Evolutionary conservation across 2,329 filamentous ascomycete species (phyloP).

Genomic region (Paraconiothyrium sp.): DNA sequence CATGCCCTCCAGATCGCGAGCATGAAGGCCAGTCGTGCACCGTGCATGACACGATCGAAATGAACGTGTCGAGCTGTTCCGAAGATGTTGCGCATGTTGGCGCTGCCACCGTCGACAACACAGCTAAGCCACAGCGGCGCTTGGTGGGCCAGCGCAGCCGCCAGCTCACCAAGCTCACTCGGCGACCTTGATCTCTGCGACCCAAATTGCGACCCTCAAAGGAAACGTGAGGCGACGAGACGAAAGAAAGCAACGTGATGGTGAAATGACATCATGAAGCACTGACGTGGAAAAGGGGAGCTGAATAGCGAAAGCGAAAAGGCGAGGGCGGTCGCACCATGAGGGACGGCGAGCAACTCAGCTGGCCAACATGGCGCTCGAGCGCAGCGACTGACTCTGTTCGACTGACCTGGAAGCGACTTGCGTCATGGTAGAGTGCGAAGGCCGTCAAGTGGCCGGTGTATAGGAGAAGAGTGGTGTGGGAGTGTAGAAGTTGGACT

Average conservation of each 20-base stretch:
- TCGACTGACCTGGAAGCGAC: background rate
- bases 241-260: background rate
- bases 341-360: conserved; percentile 7
- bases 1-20: conserved; percentile 13
- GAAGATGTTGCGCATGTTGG: conserved; percentile 8
- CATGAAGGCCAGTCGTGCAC: conserved; percentile 5
- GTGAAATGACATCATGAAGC: conserved; percentile 36
- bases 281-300: conserved; percentile 20
- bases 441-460: background rate
- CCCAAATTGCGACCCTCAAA: conserved; percentile 3
- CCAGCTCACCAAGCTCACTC: conserved; percentile 33
- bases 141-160: conserved; percentile 19
- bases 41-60: conserved; percentile 13
- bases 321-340: conserved; percentile 30
- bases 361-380: conserved; percentile 21
- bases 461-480: background rate
- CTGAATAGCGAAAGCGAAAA: conserved; percentile 24
- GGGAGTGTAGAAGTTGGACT: background rate
- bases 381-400: conserved; percentile 20
- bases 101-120: conserved; percentile 19
- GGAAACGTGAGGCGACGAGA: conserved; percentile 10
- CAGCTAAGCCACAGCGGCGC: conserved; percentile 24
- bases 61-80: background rate
- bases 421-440: background rate
- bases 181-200: conserved; percentile 17